phyloP scores from a whole-genome alignment of 495 filamentous ascomycete genomes.

The Trichoderma erinaceum region DNA sequence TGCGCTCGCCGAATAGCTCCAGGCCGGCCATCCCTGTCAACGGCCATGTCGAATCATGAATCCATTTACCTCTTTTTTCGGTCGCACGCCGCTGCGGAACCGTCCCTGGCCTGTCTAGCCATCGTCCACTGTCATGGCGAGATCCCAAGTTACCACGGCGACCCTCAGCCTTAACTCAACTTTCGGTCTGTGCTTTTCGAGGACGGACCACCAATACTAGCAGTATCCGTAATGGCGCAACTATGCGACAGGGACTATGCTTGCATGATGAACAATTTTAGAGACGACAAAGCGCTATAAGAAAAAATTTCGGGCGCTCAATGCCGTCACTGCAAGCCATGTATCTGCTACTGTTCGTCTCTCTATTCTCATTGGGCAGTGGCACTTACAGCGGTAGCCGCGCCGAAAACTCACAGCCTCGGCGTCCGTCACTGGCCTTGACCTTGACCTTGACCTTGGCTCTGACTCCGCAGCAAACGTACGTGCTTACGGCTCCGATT shows the following conservation, averaged over 20 bases:
- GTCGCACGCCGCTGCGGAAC: neutral
- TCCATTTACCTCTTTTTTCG: neutral
- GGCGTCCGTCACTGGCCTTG: neutral
- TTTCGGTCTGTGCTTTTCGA: neutral
- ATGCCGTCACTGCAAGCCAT: neutral
- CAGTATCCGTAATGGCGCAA: neutral
- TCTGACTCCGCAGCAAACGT: neutral
- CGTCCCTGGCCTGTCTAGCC: neutral
- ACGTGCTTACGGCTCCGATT: neutral
- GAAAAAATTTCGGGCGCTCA: neutral
- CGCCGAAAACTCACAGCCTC: neutral
- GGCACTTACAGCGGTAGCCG: constrained; percentile 4
- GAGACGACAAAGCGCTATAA: neutral
- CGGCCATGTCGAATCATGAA: neutral
- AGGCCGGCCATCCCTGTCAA: neutral
- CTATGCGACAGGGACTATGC: neutral
- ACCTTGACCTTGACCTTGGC: neutral
- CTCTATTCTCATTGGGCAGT: neutral
- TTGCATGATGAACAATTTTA: neutral
- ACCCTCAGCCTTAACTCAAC: neutral
- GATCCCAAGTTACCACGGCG: constrained; percentile 1
- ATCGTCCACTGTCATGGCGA: neutral
- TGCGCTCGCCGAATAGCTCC: neutral
- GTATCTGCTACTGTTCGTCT: neutral
- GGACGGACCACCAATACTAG: neutral